Conservation (phyloP, 2,329 filamentous ascomycete genomes). For the Aspergillus hortae region DNA sequence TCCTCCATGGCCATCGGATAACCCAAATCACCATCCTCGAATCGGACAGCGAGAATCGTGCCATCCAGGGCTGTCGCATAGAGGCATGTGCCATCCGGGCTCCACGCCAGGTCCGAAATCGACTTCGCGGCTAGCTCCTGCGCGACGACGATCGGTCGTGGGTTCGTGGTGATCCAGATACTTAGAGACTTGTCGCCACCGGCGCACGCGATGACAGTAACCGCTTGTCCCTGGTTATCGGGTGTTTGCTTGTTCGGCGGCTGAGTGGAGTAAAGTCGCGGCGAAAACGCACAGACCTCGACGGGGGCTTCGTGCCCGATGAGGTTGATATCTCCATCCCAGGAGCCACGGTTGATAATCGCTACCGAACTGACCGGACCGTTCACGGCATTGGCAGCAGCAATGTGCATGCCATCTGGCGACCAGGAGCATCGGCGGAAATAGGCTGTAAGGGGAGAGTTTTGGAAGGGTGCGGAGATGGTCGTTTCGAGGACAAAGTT, state of each 20-base stretch:
- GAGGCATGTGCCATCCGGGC: slow-evolving; percentile 81
- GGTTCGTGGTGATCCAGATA: slow-evolving; percentile 96
- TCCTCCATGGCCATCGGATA: slow-evolving; percentile 82
- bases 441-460: slow-evolving; percentile 92
- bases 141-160: slow-evolving; percentile 81
- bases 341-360: slow-evolving; percentile 85
- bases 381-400: slow-evolving; percentile 94
- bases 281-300: slow-evolving; percentile 96
- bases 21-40: slow-evolving; percentile 82
- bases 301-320: slow-evolving; percentile 97
- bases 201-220: slow-evolving; percentile 94
- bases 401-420: slow-evolving; percentile 94
- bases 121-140: slow-evolving; percentile 88
- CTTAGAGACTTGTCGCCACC: slow-evolving; percentile 95
- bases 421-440: slow-evolving; percentile 97
- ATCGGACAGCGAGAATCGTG: slow-evolving; percentile 75
- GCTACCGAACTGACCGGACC: slow-evolving; percentile 95
- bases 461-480: slow-evolving; percentile 80
- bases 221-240: slow-evolving; percentile 45
- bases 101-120: slow-evolving; percentile 92
- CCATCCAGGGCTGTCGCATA: slow-evolving; percentile 88
- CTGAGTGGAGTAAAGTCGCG: slow-evolving; percentile 75
- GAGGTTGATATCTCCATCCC: slow-evolving; percentile 95
- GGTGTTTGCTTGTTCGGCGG: slow-evolving; percentile 52
- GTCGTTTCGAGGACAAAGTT: slow-evolving; percentile 96